A percentile compares a stretch with the other conserved stretches of the same genome.
Conservation (phyloP, 169 alveolate species). For the Plasmodium vinckei region DNA sequence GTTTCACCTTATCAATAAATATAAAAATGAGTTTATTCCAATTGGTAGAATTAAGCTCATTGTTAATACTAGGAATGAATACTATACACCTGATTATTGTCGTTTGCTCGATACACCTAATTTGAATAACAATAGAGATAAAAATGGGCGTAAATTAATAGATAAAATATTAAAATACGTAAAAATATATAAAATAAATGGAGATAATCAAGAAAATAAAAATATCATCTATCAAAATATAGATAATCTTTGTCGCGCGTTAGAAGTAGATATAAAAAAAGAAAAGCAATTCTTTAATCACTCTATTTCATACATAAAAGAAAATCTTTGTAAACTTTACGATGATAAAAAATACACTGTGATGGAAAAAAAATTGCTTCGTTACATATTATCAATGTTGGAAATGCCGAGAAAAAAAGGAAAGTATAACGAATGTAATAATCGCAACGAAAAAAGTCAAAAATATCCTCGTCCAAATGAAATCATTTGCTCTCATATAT, state of each 20-base stretch:
- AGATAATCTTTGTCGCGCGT: neutral
- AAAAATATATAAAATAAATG: conserved; percentile 9
- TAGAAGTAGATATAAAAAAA: conserved; percentile 15
- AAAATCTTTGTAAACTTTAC: conserved; percentile 20
- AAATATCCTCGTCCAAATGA: neutral
- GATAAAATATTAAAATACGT: conserved; percentile 25
- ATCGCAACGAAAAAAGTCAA: neutral
- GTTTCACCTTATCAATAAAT: conserved; percentile 29
- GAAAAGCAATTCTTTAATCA: neutral
- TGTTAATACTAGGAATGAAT: conserved; percentile 10
- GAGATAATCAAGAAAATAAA: neutral
- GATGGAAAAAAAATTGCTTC: conserved; percentile 3
- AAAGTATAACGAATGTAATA: neutral
- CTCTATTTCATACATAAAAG: conserved; percentile 24
- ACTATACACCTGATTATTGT: neutral
- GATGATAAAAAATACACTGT: conserved; percentile 4
- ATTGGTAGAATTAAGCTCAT: conserved; percentile 49
- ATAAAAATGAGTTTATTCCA: conserved; percentile 32
- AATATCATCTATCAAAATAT: neutral
- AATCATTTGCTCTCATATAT: conserved; percentile 43
- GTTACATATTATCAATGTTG: conserved; percentile 17
- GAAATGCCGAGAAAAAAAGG: conserved; percentile 1
- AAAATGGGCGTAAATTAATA: neutral
- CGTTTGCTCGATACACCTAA: neutral
- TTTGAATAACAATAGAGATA: neutral